Base-by-base conservation (phyloP, 2,329 filamentous ascomycete genomes). In the Fonsecaea erecta region DNA sequence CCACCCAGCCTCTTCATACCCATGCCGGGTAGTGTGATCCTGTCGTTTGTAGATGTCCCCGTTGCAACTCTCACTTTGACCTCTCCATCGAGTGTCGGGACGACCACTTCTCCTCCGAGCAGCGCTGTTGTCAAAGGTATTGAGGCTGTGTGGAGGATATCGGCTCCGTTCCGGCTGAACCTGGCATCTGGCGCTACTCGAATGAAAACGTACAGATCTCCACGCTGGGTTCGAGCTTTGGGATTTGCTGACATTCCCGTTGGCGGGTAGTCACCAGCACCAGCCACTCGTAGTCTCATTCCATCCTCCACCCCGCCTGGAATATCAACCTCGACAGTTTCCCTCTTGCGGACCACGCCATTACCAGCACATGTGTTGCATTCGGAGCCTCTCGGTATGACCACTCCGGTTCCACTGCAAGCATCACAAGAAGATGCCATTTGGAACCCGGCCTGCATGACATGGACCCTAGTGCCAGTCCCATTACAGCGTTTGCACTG, bases 231-330 rank as follows among this genome's bases (percentile, higher is more conserved):
- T 67, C 86, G 85, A 9, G 84, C 81, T 65, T 87, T 85, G 30
- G 88, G 82, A 52, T 88, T 86, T 34, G 86, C 84, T 16, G 86
- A 82, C 26, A 87, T 85, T 52, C 92, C 92, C 26, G 91, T 94
- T 8, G 88, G 83, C 24, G 95, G 90, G 16, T 92, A 89, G 74
- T 99, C 94, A 70, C 95, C 95, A 74, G 96, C 93, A 28, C 91
- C 91, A 64, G 88, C 87, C 30, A 99, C 86, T 59, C 92, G 86
- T 73, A 99, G 81, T 63, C 92, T 87, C 94, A 98, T 98, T 62
- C 94, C 93, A 76, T 99, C 94, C 76, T 98, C 95, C 34, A 99
- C 93, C 69, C 95, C 95, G 24, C 91, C 93, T 1, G 95, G 95
- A 52, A 99, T 97, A 72, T 98, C 93, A 51, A 99, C 86, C 30